A percentile compares a stretch with the other conserved stretches of the same genome.
Conservation (phyloP, 192 early-diverging fungal species). For the Powellomyces hirtus region DNA sequence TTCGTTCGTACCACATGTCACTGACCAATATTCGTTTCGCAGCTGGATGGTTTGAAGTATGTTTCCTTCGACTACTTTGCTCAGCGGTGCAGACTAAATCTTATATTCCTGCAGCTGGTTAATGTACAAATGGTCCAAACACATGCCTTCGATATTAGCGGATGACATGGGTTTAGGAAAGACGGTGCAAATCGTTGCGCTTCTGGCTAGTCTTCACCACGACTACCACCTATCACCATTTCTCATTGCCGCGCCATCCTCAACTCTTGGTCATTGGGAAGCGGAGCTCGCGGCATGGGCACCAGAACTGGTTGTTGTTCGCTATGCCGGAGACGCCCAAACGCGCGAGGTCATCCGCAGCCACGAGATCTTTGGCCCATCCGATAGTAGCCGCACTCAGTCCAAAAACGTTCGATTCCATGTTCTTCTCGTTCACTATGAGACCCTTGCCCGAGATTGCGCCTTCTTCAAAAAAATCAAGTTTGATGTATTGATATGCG, state of each 20-base stretch:
- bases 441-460: constrained; percentile 82
- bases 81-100: not conserved
- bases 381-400: not conserved
- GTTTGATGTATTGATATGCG: constrained; percentile 92
- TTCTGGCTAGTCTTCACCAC: constrained; percentile 78
- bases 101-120: constrained; percentile 52
- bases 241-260: constrained; percentile 84
- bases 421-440: constrained; percentile 87
- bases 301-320: constrained; percentile 71
- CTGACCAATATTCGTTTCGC: not conserved
- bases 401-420: constrained; percentile 67
- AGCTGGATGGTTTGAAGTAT: constrained; percentile 26
- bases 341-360: constrained; percentile 66
- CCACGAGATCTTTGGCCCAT: constrained; percentile 24
- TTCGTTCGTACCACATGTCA: not conserved
- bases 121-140: constrained; percentile 62
- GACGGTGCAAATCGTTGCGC: constrained; percentile 93
- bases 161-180: constrained; percentile 96
- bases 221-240: constrained; percentile 83
- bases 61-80: not conserved
- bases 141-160: constrained; percentile 72
- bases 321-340: constrained; percentile 80
- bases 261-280: constrained; percentile 90
- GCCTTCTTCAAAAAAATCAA: constrained; percentile 61
- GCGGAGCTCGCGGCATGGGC: constrained; percentile 78